phyloP scores from a whole-genome alignment of 2,329 filamentous ascomycete species.

The Phaeosphaeria sp. region DNA sequence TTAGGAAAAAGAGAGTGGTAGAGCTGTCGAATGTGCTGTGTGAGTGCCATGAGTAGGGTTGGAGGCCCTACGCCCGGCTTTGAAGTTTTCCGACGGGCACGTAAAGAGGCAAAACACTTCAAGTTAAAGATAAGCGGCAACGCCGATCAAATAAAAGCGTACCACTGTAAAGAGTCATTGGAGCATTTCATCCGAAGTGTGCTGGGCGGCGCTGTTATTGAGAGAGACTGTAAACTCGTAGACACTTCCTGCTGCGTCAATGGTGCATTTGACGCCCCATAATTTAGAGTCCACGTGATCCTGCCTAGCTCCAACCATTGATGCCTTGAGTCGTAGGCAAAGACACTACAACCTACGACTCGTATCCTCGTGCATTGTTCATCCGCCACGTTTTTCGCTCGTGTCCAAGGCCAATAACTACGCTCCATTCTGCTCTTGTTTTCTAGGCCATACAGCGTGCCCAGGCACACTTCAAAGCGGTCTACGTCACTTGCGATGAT shows the following conservation, averaged over 20 bases:
- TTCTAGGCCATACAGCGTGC: background rate
- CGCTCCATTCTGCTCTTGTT: background rate
- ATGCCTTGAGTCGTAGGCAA: background rate
- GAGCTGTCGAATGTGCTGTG: too few species aligned
- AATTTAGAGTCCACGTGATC: background rate
- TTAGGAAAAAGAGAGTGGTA: too few species aligned
- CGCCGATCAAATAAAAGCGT: background rate
- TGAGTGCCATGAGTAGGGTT: too few species aligned
- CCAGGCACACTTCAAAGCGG: background rate
- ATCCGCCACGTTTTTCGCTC: background rate
- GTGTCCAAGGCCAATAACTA: background rate
- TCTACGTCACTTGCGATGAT: slow-evolving; percentile 2
- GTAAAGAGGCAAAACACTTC: background rate
- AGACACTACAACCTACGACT: background rate
- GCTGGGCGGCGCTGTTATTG: background rate
- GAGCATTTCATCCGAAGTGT: background rate
- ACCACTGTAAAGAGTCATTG: background rate
- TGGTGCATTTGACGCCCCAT: slow-evolving; percentile 5
- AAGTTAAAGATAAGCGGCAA: background rate
- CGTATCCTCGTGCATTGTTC: background rate
- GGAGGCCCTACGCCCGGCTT: background rate
- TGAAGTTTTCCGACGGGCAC: background rate
- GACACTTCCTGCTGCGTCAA: slow-evolving; percentile 1
- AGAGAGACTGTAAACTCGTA: background rate
- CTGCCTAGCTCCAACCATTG: background rate